These are phyloP conservation scores for Avena sativa DNA, from an alignment of 176 grass and related monocot genomes.

Conservation along the genomic window DNA sequence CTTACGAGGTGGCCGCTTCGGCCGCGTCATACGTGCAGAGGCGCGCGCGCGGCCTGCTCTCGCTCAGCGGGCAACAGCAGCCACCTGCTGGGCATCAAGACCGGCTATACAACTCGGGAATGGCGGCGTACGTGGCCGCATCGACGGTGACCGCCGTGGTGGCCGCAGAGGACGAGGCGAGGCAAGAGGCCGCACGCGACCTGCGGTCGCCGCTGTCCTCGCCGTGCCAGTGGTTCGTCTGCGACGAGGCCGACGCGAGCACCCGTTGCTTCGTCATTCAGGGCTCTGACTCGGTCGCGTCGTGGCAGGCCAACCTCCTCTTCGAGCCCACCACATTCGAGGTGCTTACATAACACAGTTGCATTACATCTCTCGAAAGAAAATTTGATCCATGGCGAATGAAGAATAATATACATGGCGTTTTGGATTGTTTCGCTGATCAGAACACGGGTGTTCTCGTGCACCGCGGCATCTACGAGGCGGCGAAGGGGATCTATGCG, in stretches of 20 bases:
- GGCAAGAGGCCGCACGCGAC: conserved; percentile 87
- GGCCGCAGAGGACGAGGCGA: conserved; percentile 80
- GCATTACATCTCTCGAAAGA: background rate
- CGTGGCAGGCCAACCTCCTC: conserved; percentile 97
- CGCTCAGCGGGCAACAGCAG: conserved; percentile 34
- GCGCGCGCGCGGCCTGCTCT: conserved; percentile 72
- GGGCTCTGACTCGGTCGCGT: conserved; percentile 95
- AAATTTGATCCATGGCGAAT: background rate
- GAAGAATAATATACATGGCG: background rate
- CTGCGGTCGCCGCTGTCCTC: conserved; percentile 86
- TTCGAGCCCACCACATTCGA: conserved; percentile 96
- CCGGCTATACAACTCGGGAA: conserved; percentile 70
- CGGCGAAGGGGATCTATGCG: conserved; percentile 92
- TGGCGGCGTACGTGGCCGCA: conserved; percentile 86
- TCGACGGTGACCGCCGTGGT: conserved; percentile 97
- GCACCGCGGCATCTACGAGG: conserved; percentile 98
- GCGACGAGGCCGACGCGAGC: conserved; percentile 67
- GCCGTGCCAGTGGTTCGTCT: conserved; percentile 96
- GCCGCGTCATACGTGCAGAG: conserved; percentile 82
- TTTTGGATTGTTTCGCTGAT: background rate
- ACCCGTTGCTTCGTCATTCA: conserved; percentile 93
- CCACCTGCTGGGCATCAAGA: background rate
- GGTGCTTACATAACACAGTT: background rate
- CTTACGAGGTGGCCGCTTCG: conserved; percentile 88
- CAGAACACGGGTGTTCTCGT: conserved; percentile 77